Conservation (phyloP, 805 yeast genomes). For the Vanderwaltozyma tropicalis region DNA sequence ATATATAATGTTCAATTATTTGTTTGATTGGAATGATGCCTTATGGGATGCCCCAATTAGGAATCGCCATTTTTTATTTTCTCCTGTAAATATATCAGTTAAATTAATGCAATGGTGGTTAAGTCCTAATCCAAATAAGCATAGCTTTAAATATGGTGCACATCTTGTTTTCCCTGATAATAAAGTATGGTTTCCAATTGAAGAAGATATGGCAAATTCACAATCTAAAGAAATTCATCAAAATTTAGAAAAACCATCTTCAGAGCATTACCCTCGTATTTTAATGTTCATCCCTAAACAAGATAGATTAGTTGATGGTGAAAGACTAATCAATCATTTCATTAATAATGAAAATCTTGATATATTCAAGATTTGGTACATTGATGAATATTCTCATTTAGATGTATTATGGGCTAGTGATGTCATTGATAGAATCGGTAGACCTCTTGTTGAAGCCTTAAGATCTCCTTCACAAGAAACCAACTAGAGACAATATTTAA, state of each 20-base stretch:
- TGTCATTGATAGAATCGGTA: conserved; percentile 53
- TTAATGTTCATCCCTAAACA: conserved; percentile 58
- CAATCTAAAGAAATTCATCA: background rate
- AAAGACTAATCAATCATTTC: conserved; percentile 54
- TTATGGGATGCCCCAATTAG: conserved; percentile 64
- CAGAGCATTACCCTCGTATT: conserved; percentile 43
- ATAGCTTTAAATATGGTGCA: conserved; percentile 33
- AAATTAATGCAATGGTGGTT: conserved; percentile 92
- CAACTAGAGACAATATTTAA: no score
- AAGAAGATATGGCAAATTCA: background rate
- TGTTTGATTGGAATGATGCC: conserved; percentile 78
- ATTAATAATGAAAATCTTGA: conserved; percentile 38
- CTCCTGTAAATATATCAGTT: conserved; percentile 75
- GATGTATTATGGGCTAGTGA: conserved; percentile 94
- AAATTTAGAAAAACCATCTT: background rate
- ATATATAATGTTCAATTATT: conserved; percentile 73
- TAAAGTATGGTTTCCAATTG: conserved; percentile 42
- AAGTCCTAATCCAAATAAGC: conserved; percentile 31
- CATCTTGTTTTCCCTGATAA: conserved; percentile 41
- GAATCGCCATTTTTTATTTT: conserved; percentile 68
- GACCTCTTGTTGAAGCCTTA: conserved; percentile 32
- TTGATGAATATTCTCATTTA: conserved; percentile 68
- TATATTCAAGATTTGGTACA: conserved; percentile 23
- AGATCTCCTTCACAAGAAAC: background rate
- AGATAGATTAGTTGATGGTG: conserved; percentile 77